Evolutionary conservation across 768 basidiomycete genomes (phyloP).

Genomic region (Leccinellum luteum): DNA sequence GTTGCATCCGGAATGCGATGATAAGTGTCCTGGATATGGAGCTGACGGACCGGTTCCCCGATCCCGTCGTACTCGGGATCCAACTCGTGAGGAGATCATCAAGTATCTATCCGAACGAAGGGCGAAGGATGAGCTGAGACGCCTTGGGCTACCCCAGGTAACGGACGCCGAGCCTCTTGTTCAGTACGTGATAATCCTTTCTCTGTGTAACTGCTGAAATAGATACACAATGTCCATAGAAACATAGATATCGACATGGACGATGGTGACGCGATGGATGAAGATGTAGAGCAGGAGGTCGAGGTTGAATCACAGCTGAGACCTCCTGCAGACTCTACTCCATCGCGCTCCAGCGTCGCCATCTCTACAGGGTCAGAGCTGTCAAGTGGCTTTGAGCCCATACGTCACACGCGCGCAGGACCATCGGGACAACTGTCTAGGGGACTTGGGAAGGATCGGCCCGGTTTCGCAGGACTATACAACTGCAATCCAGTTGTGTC

Average conservation of each 20-base stretch:
- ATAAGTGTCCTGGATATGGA: neutral
- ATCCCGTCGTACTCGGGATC: neutral
- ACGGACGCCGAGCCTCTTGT: neutral
- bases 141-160: neutral
- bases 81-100: neutral
- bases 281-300: neutral
- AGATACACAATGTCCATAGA: neutral
- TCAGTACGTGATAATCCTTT: neutral
- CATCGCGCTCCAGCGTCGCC: neutral
- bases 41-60: neutral
- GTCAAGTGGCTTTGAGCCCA: neutral
- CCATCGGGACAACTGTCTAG: too few relatives aligned
- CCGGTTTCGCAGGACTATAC: too few relatives aligned
- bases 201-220: too few relatives aligned
- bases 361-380: neutral
- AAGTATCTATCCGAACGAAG: neutral
- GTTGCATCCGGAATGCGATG: neutral
- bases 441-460: too few relatives aligned
- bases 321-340: neutral
- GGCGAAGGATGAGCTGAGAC: neutral
- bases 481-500: too few relatives aligned
- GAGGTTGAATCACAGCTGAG: neutral
- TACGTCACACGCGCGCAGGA: too few relatives aligned
- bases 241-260: neutral
- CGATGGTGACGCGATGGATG: neutral